Evolutionary conservation across 1,139 yeast genomes (phyloP).

Genomic region (Saccharomyces hybrid): DNA sequence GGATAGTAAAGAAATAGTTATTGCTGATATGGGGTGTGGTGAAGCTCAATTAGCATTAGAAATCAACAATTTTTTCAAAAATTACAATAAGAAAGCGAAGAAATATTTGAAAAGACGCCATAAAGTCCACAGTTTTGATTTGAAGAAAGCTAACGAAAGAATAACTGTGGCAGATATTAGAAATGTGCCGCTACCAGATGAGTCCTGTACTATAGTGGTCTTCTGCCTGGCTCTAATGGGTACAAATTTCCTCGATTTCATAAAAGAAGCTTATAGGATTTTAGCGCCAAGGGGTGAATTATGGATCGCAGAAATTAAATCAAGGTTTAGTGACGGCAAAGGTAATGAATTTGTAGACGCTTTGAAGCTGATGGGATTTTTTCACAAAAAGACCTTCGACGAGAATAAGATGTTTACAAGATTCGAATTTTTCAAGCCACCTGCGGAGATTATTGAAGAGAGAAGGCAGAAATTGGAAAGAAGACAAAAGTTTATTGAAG

Average conservation of each 20-base stretch:
- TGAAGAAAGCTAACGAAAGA: constrained; percentile 76
- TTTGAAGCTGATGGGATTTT: constrained; percentile 70
- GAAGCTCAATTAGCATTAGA: constrained; percentile 82
- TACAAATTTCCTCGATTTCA: constrained; percentile 85
- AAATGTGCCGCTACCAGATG: constrained; percentile 75
- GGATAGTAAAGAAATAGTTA: constrained; percentile 47
- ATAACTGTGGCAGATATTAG: constrained; percentile 94
- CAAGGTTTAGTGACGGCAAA: constrained; percentile 63
- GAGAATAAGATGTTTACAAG: constrained; percentile 88
- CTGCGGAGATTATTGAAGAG: constrained; percentile 60
- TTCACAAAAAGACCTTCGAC: constrained; percentile 83
- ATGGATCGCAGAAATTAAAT: constrained; percentile 97
- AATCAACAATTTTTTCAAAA: constrained; percentile 43
- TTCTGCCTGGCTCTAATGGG: constrained; percentile 97
- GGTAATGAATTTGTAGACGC: constrained; percentile 75
- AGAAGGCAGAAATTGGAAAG: constrained; percentile 56
- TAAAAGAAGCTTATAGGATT: constrained; percentile 81
- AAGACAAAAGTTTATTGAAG: constrained; percentile 65
- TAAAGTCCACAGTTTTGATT: constrained; percentile 80
- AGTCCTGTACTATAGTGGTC: constrained; percentile 74
- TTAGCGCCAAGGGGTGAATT: constrained; percentile 86
- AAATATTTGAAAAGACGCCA: constrained; percentile 38
- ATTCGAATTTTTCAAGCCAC: constrained; percentile 88
- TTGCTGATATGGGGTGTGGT: constrained; percentile 99
- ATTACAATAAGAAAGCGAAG: constrained; percentile 32